Conservation (phyloP, 768 basidiomycete species). For the Candolleomyces aberdarensis region DNA sequence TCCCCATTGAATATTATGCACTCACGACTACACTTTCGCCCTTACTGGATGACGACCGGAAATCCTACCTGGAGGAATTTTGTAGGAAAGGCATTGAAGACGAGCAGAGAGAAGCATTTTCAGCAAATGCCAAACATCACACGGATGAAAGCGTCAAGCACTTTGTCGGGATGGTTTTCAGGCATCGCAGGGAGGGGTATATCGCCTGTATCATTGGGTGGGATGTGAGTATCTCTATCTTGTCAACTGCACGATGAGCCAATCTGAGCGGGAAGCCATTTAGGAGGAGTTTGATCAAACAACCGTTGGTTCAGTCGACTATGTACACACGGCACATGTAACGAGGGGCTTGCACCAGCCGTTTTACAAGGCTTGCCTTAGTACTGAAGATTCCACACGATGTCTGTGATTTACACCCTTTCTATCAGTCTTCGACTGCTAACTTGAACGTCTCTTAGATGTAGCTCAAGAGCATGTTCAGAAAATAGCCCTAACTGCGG, state of each 20-base stretch:
- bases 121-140: neutral
- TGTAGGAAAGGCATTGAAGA: slow-evolving; percentile 28
- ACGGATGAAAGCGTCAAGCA: slow-evolving; percentile 26
- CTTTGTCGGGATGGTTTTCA: slow-evolving; percentile 50
- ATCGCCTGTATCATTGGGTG: slow-evolving; percentile 45
- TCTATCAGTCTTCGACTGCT: neutral
- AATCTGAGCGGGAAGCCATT: neutral
- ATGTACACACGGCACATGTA: too few relatives aligned
- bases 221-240: slow-evolving; percentile 35
- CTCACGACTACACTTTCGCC: slow-evolving; percentile 38
- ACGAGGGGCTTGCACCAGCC: slow-evolving; percentile 32
- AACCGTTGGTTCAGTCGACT: neutral
- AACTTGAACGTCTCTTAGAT: slow-evolving; percentile 15
- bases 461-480: slow-evolving; percentile 35
- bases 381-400: slow-evolving; percentile 21
- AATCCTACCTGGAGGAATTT: slow-evolving; percentile 23
- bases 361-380: slow-evolving; percentile 40
- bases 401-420: slow-evolving; percentile 33
- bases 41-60: slow-evolving; percentile 20
- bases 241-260: neutral
- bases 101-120: slow-evolving; percentile 23
- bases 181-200: slow-evolving; percentile 37
- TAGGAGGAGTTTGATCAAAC: neutral
- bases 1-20: slow-evolving; percentile 41
- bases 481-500: slow-evolving; percentile 9